Base-by-base conservation (phyloP, 345 rosid species). In the Camelina laxa region DNA sequence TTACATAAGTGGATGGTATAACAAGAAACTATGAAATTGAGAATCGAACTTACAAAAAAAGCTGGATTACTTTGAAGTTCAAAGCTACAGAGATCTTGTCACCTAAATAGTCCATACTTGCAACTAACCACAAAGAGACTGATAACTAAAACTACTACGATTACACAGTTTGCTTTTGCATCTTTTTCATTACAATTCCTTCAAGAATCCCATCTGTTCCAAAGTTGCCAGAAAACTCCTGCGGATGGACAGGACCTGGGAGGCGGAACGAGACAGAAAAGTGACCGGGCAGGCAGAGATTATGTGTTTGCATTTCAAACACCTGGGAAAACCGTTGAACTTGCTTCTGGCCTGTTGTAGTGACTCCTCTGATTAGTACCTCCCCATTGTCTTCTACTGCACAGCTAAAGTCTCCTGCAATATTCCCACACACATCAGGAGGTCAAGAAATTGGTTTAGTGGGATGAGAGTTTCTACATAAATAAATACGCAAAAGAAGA, bases 211-310 rank as follows among this genome's bases (percentile, higher is more conserved):
- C 89, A 72, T 85, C 86, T 0, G 58, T 77, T n/a, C 85, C 85
- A 68, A 87, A 85, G 73, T 55, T 72, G 35, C 88, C 85, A 4
- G 74, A 44, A 65, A 89, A 82, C 58, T 82, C 82, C 2, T 80
- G 78, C 11, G 80, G 82, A 77, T 76, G 54, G 72, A 87, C 91
- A 15, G 91, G 85, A 36, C 96, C 91, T 0, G 93, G 91, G 17
- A 90, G 84, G 60, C 44, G 74, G 66, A 87, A 90, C 1, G 84
- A 72, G 64, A 90, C 55, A 14, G 89, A 80, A 53, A 90, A 90
- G 48, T 72, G 80, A 54, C 93, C 89, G 0, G 91, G 82, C 0
- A 87, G 89, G 55, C 86, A 77, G 11, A 90, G 88, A 76, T 88
- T 87, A 57, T 53, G 88, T 0, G 89, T 64, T 39, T 76, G 84